Evolutionary conservation across 257 asterid species (phyloP).

Genomic region (Haberlea rhodopensis): DNA sequence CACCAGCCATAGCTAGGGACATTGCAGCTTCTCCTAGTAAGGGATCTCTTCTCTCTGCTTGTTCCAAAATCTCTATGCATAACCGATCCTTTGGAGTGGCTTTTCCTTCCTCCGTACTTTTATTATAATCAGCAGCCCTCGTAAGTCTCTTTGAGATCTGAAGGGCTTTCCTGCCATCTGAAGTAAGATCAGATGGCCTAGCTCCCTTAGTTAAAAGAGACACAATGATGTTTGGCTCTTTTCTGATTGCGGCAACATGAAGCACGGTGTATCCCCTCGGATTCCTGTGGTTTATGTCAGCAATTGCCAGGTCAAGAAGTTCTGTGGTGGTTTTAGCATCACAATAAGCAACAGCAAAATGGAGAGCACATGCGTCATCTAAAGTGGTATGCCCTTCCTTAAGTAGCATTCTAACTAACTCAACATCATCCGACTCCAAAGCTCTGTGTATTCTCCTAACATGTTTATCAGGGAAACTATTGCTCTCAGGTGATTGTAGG

Average conservation of each 20-base stretch:
- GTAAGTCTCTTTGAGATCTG: constrained; percentile 90
- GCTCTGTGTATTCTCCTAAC: constrained; percentile 90
- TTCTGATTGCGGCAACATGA: constrained; percentile 95
- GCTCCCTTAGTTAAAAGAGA: constrained; percentile 95
- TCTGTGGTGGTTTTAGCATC: constrained; percentile 89
- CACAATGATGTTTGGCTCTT: constrained; percentile 85
- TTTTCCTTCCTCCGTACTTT: constrained; percentile 63
- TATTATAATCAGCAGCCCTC: constrained; percentile 62
- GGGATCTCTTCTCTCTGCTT: constrained; percentile 92
- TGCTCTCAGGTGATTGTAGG: constrained; percentile 46
- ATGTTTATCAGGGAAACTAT: constrained; percentile 65
- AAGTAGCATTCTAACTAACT: constrained; percentile 80
- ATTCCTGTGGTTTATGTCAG: constrained; percentile 79
- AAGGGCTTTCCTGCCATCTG: constrained; percentile 90
- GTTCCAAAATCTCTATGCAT: constrained; percentile 94
- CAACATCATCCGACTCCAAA: constrained; percentile 93
- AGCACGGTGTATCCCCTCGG: constrained; percentile 85
- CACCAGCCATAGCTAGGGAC: constrained; percentile 97
- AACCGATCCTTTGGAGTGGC: constrained; percentile 77
- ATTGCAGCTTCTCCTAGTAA: constrained; percentile 86
- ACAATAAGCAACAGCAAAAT: constrained; percentile 93
- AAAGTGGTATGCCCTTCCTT: constrained; percentile 80
- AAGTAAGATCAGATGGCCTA: constrained; percentile 83
- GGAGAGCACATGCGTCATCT: constrained; percentile 85
- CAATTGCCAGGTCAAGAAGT: constrained; percentile 85